Conservation (phyloP, 495 filamentous ascomycete species). For the Aspergillus hancockii region DNA sequence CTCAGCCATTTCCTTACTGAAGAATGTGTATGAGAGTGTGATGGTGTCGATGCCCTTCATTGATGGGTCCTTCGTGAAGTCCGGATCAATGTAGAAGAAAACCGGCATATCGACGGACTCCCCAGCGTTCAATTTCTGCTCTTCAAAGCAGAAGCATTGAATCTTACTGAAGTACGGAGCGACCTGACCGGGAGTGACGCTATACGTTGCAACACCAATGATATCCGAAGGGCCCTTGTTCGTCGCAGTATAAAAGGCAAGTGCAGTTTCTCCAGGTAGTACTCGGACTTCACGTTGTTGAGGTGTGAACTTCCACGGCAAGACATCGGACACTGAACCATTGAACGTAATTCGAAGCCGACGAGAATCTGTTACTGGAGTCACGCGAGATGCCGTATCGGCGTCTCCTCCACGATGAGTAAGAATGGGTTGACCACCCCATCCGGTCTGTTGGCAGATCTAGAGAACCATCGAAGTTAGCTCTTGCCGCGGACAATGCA, state of each 20-base stretch:
- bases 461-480: conserved; percentile 31
- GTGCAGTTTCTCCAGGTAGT: conserved; percentile 90
- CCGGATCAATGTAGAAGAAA: conserved; percentile 98
- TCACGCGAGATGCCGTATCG: conserved; percentile 71
- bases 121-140: conserved; percentile 88
- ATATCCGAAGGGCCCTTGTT: conserved; percentile 89
- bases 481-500: neutral
- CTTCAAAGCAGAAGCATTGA: conserved; percentile 99
- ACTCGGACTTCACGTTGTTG: conserved; percentile 97
- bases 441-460: conserved; percentile 97
- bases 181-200: conserved; percentile 92
- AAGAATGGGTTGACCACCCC: conserved; percentile 88
- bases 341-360: conserved; percentile 96
- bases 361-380: conserved; percentile 75
- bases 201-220: conserved; percentile 97
- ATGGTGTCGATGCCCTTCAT: conserved; percentile 95
- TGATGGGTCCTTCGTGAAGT: conserved; percentile 84
- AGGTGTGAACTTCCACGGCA: conserved; percentile 96
- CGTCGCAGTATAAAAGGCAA: conserved; percentile 97
- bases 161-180: conserved; percentile 99
- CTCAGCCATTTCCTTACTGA: conserved; percentile 68
- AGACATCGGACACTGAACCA: conserved; percentile 87
- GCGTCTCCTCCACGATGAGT: conserved; percentile 65
- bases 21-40: conserved; percentile 96
- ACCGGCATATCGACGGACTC: conserved; percentile 99